Percentiles rank a stretch among this genome's conserved stretches.
Conservation (phyloP, 768 basidiomycete species). For the Lactarius vividus region DNA sequence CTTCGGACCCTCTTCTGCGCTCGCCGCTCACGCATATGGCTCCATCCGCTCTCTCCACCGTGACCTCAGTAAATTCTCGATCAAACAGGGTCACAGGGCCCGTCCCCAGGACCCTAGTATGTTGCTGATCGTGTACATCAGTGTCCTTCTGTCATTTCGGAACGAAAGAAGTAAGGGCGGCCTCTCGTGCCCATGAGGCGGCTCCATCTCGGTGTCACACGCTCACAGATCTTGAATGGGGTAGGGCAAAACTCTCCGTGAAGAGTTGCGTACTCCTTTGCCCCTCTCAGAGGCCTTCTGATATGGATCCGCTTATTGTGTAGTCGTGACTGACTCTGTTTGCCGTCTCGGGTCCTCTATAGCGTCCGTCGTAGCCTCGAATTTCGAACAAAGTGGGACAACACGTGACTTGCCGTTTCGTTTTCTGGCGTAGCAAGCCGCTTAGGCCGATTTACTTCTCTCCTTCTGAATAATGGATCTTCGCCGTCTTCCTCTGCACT, state of each 20-base stretch:
- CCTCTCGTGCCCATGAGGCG: neutral
- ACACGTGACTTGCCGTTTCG: neutral
- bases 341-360: conserved; percentile 3
- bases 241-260: neutral
- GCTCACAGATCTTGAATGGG: conserved; percentile 14
- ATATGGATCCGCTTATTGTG: conserved; percentile 1
- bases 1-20: conserved; percentile 1
- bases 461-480: neutral
- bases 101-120: neutral
- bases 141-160: conserved; percentile 11
- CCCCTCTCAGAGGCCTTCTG: conserved; percentile 2
- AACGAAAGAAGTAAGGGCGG: neutral
- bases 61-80: neutral
- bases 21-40: conserved; percentile 12
- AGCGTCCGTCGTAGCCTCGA: neutral
- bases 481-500: neutral
- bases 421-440: neutral
- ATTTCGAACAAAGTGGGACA: neutral
- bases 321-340: neutral
- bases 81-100: neutral
- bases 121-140: conserved; percentile 11
- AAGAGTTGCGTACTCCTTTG: neutral
- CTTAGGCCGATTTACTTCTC: neutral
- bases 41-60: conserved; percentile 2
- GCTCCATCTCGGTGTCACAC: conserved; percentile 14